A percentile compares a stretch with the other conserved stretches of the same genome.
Evolutionary conservation across 805 yeast species (phyloP).

Genomic region (Sporopachydermia quercuum): DNA sequence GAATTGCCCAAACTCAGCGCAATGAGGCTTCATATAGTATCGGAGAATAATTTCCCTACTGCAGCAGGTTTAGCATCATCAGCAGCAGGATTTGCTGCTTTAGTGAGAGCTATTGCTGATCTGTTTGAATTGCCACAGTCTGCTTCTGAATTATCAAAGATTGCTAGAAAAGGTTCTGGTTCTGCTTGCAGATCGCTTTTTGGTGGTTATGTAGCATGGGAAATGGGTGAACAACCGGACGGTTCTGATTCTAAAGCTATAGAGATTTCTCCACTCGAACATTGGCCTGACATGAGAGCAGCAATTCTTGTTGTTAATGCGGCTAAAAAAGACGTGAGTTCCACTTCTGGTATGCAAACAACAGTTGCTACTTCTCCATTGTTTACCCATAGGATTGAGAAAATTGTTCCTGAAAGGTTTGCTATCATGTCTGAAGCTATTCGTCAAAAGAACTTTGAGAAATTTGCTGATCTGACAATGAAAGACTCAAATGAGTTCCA

Average conservation of each 20-base stretch:
- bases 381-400: constrained; percentile 61
- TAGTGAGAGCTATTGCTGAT: constrained; percentile 77
- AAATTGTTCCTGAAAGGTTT: constrained; percentile 80
- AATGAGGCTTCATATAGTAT: constrained; percentile 63
- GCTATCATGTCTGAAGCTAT: constrained; percentile 72
- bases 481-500: constrained; percentile 94
- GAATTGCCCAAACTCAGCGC: constrained; percentile 40
- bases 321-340: constrained; percentile 85
- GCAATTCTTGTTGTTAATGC: constrained; percentile 87
- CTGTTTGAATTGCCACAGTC: constrained; percentile 77
- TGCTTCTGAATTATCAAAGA: constrained; percentile 71
- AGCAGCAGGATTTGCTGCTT: constrained; percentile 97
- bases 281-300: constrained; percentile 92
- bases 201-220: constrained; percentile 99
- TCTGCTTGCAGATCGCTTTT: constrained; percentile 94
- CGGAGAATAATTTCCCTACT: constrained; percentile 96
- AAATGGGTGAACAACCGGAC: constrained; percentile 64
- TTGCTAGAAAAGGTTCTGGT: constrained; percentile 97
- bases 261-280: constrained; percentile 67
- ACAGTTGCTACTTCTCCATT: constrained; percentile 84
- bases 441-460: constrained; percentile 52
- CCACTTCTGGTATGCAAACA: constrained; percentile 92
- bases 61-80: constrained; percentile 98
- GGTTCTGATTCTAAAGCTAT: constrained; percentile 95
- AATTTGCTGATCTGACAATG: constrained; percentile 87